Evolutionary conservation across 2,329 filamentous ascomycete species (phyloP), one percentile per base, ranked within the genome.

Genomic region (Myriosclerotinia duriaeana): DNA sequence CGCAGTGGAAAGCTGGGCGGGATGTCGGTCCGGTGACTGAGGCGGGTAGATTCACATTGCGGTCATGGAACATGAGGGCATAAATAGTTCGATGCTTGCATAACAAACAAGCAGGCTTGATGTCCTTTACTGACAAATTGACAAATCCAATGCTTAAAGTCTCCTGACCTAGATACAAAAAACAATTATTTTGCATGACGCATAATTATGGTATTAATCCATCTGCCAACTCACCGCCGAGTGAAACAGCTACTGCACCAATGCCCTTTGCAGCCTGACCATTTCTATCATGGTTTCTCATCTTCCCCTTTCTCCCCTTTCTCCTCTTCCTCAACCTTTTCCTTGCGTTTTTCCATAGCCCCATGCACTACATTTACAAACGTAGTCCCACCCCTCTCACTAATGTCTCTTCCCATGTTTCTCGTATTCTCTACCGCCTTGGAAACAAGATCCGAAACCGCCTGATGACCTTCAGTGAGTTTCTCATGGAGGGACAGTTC

Each of bases 381-480:
- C 5, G 64, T 44, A 12, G 58, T 40, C 30, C 58, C 42, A 30
- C 59, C 58, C 36, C 50, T 55, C 17, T 55, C 65, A 54, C 42
- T 40, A 22, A 63, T 15, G 22, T 66, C 65, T 26, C 44, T 66
- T n/a, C 50, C 59, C 34, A 63, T 42, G 12, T 38, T 50, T 38
- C 20, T 66, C 44, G 72, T 71, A 64, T 75, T 72, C 53, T 71
- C 71, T 30, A 74, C 61, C 20, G 72, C 69, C 65, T 68, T 72
- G 1, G 70, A 63, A 8, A 72, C 73, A 63, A 75, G 63, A 58
- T 73, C 74, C 9, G 71, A 70, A 17, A 75, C 70, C 22, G 56
- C 66, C 20, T 70, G 30, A 46, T 67, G 38, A 34, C 67, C 38
- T 30, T 64, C 55, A 6, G 63, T 61, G 4, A 67, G 54, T 38